Conservation (phyloP, 2,329 filamentous ascomycete genomes). For the Talaromyces sp. region DNA sequence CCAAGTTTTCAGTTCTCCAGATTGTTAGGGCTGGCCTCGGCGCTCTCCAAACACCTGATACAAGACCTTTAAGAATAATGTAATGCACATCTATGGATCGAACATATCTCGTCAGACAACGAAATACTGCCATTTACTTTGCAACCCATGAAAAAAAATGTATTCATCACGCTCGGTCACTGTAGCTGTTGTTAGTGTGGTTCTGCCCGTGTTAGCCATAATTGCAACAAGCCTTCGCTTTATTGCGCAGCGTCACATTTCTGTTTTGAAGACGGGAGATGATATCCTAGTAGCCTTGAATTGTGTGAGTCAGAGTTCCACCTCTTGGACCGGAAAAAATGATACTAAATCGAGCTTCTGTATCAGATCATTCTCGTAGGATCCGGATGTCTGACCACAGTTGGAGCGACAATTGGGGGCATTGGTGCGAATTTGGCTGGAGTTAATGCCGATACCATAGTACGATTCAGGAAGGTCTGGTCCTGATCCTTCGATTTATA, state of each 20-base stretch:
- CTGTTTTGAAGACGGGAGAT: background rate
- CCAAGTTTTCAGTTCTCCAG: background rate
- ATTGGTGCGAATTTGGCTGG: constrained; percentile 8
- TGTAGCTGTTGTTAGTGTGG: constrained; percentile 1
- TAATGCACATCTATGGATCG: background rate
- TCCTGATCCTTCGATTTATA: background rate
- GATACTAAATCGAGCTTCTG: background rate
- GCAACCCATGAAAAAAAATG: background rate
- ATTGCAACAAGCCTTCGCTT: constrained; percentile 5
- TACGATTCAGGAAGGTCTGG: constrained; percentile 9
- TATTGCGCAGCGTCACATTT: constrained; percentile 3
- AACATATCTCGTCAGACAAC: background rate
- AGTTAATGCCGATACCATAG: background rate
- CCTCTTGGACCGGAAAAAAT: background rate
- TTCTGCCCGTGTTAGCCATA: constrained; percentile 3
- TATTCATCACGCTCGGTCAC: constrained; percentile 9
- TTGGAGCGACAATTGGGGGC: constrained; percentile 9
- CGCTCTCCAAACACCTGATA: background rate
- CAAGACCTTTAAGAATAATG: background rate
- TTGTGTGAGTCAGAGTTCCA: background rate
- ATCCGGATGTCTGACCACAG: constrained; percentile 10
- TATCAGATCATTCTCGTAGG: background rate
- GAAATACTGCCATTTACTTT: background rate
- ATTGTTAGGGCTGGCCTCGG: background rate
- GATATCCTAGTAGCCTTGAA: constrained; percentile 10